A percentile compares a stretch with the other conserved stretches of the same genome.
These are phyloP conservation scores for Hypseocharis bilobata DNA, from an alignment of 441 rosid species.

Conservation along the genomic window DNA sequence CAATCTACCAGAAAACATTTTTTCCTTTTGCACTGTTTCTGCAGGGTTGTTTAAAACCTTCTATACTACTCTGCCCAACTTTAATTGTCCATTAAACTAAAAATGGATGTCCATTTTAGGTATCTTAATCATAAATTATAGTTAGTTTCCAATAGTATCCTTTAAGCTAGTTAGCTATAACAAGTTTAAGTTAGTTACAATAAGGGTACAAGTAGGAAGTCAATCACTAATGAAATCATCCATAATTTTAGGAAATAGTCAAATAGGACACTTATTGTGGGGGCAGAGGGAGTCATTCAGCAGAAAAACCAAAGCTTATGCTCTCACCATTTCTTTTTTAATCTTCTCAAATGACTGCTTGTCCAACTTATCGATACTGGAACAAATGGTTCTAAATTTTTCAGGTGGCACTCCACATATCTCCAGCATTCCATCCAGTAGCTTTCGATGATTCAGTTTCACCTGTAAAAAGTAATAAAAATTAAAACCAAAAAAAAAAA, in stretches of 20 bases:
- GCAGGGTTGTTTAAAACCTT: not conserved
- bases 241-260: too few relatives aligned
- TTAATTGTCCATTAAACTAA: too few relatives aligned
- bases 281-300: too few relatives aligned
- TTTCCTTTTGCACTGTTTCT: not conserved
- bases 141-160: too few relatives aligned
- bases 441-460: conserved; percentile 77
- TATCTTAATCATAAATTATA: too few relatives aligned
- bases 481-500: not conserved
- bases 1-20: not conserved
- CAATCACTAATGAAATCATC: too few relatives aligned
- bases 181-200: too few relatives aligned
- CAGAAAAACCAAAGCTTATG: not conserved
- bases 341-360: conserved; percentile 64
- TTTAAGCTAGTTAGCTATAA: too few relatives aligned
- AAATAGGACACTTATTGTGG: too few relatives aligned
- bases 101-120: too few relatives aligned
- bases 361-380: conserved; percentile 54
- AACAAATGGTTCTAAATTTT: conserved; percentile 50
- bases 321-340: conserved; percentile 70
- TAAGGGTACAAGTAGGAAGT: too few relatives aligned
- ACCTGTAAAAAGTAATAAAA: conserved; percentile 41
- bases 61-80: too few relatives aligned
- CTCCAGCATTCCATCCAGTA: conserved; percentile 64
- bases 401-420: conserved; percentile 57